A percentile compares a stretch with the other conserved stretches of the same genome.
phyloP scores from a whole-genome alignment of 2,329 filamentous ascomycete genomes.

The Colletotrichum salicis region DNA sequence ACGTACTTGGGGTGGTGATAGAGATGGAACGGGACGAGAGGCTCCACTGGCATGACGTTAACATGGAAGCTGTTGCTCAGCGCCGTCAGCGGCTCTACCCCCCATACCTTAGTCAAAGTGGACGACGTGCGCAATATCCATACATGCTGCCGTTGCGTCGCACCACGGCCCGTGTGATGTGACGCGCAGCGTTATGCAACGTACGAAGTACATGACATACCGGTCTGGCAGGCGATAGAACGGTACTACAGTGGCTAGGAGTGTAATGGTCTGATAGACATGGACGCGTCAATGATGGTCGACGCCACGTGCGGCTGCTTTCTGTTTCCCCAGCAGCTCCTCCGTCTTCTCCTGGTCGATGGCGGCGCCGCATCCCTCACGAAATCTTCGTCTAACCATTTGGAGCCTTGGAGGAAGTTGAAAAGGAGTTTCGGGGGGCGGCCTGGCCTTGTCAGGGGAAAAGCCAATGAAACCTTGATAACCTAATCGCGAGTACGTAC shows the following conservation, averaged over 20 bases:
- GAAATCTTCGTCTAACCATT: not conserved
- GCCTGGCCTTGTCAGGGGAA: not conserved
- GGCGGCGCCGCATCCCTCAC: not conserved
- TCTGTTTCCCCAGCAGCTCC: not conserved
- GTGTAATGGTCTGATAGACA: not conserved
- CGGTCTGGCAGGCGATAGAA: not conserved
- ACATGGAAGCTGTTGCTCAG: not conserved
- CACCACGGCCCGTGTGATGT: constrained; percentile 5
- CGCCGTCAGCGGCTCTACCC: no score
- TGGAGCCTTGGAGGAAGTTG: not conserved
- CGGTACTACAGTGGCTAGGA: not conserved
- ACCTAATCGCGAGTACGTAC: constrained; percentile 16
- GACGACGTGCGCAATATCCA: not conserved
- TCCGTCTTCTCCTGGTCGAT: not conserved
- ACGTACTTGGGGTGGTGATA: not conserved
- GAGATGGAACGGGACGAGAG: constrained; percentile 1
- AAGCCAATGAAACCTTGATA: constrained; percentile 24
- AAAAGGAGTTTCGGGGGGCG: not conserved
- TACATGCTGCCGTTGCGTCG: not conserved
- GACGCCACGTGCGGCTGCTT: constrained; percentile 10
- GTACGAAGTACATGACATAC: not conserved
- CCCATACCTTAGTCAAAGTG: not conserved
- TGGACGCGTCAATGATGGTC: not conserved
- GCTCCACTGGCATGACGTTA: not conserved
- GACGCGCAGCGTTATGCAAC: not conserved